These are phyloP conservation scores for Trichophyton equinum DNA, from an alignment of 2,329 filamentous ascomycete genomes.

Conservation along the genomic window DNA sequence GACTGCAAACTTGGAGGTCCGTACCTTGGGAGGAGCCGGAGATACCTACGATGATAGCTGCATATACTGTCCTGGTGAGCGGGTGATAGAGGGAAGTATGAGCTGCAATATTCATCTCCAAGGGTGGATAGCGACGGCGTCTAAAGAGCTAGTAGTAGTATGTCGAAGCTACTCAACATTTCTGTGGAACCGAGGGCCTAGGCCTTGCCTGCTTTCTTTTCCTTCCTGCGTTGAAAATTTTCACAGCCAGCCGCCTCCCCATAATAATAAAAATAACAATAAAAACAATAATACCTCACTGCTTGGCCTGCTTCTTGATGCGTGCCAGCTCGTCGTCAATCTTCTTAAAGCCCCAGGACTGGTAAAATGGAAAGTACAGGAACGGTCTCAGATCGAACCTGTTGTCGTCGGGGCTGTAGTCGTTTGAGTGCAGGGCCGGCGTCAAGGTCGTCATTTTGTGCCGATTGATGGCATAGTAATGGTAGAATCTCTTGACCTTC, in stretches of 20 bases:
- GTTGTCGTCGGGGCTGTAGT: slow-evolving; percentile 37
- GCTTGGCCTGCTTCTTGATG: slow-evolving; percentile 6
- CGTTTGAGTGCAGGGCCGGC: slow-evolving; percentile 37
- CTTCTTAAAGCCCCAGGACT: slow-evolving; percentile 10
- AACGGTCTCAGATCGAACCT: slow-evolving; percentile 40
- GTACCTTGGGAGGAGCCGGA: no score
- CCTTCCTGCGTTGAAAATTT: not conserved
- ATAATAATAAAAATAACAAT: not conserved
- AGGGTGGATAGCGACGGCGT: no score
- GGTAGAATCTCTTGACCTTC: slow-evolving; percentile 28
- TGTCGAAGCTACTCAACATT: no score
- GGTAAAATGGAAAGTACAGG: slow-evolving; percentile 25
- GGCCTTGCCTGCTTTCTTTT: not conserved
- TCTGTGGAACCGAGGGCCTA: no score
- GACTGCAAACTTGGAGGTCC: not conserved
- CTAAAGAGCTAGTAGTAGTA: no score
- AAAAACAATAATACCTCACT: not conserved
- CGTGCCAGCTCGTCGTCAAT: slow-evolving; percentile 11
- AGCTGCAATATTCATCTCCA: no score
- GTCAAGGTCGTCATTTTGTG: slow-evolving; percentile 50
- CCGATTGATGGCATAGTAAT: slow-evolving; percentile 41
- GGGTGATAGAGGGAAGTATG: no score
- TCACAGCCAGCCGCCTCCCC: not conserved
- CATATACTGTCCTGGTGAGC: no score
- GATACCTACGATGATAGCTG: no score